Evolutionary conservation across 2,329 filamentous ascomycete species (phyloP), one percentile per base, ranked within the genome.

Genomic region (Alternaria solani): DNA sequence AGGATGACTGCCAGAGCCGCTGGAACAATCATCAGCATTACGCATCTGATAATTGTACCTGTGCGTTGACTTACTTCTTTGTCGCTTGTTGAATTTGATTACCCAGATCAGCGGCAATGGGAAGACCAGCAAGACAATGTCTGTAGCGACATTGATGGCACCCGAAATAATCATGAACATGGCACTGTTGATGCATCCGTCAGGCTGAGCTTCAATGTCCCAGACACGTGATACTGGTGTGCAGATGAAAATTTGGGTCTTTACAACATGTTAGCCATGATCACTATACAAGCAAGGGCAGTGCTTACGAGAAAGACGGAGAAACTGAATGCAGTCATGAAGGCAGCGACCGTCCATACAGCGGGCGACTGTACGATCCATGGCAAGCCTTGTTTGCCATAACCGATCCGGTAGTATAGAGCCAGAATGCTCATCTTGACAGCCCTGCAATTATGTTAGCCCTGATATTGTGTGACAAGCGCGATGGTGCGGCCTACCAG

Each of bases 371-470:
- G 70, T 32, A 75, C 54, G 12, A 70, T 66, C 61, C 67, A 64
- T 0, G 72, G 71, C 5, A 73, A 59, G 2, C 67, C 72, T 23
- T 64, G 67, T 44, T 64, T 65, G 12, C 69, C 67, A 11, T 61
- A 65, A 9, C 69, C 69, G 36, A 75, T 74, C 11, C 72, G 67
- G 60, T 73, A 65, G 49, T 72, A 75, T 2, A 75, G 55, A 2
- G 69, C 68, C 11, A 75, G 51, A 12, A 74, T 73, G 57, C 71
- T 74, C 70, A 75, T 72, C 42, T 75, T 75, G 0, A 75, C 70
- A 12, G 71, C 62, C 70, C 71, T 74, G 12, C 20, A 25, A 14
- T 47, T 32, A 41, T 12, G 46, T 58, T 48, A 54, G 48, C 20
- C 9, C 12, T 49, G 34, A 11, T 9, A 12, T 28, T 5, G 28